Conservation (phyloP, 345 rosid species). For the Corymbia maculata region DNA sequence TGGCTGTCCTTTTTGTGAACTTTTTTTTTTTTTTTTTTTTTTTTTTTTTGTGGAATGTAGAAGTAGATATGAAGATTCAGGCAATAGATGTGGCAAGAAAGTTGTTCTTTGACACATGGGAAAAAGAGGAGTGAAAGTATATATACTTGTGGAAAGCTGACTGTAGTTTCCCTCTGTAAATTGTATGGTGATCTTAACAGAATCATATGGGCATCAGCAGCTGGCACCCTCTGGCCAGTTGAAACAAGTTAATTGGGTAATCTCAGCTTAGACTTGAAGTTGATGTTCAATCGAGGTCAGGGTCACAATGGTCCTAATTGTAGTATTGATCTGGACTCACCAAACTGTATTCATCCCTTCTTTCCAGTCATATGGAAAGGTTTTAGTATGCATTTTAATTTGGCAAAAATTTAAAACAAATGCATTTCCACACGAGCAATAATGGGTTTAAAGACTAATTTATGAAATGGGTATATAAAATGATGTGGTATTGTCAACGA, state of each 20-base stretch:
- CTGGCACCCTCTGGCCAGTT: neutral
- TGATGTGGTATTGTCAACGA: neutral
- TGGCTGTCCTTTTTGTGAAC: neutral
- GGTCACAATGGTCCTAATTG: neutral
- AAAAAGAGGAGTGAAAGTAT: neutral
- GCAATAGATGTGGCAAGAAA: neutral
- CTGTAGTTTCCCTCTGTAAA: neutral
- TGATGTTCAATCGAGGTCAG: neutral
- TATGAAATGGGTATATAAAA: neutral
- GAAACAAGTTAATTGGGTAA: neutral
- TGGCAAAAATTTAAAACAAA: neutral
- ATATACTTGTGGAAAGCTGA: neutral
- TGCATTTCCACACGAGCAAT: neutral
- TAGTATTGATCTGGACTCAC: neutral
- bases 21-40: neutral
- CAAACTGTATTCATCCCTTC: neutral
- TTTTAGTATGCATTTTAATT: neutral
- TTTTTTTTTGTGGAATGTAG: neutral
- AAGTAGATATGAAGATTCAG: neutral
- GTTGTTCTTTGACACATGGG: neutral
- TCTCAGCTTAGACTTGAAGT: neutral
- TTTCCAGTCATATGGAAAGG: neutral
- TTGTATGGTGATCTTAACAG: neutral
- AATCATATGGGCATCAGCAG: neutral
- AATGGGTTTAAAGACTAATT: neutral